phyloP scores from a whole-genome alignment of 495 filamentous ascomycete genomes.

The Oleoguttula mirabilis region DNA sequence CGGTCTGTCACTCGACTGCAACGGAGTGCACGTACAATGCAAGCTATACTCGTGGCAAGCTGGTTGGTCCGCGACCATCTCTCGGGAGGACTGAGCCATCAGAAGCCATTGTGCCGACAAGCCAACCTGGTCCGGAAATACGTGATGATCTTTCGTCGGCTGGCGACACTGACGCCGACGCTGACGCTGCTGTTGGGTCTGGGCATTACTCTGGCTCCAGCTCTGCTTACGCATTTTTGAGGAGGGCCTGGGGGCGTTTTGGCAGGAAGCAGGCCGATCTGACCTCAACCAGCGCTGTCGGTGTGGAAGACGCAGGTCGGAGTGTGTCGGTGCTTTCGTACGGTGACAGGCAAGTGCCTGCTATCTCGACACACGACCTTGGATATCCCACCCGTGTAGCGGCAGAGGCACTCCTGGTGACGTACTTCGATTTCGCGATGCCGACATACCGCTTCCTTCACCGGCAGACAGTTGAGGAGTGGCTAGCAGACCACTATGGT shows the following conservation, averaged over 20 bases:
- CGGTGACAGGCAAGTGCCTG: slow-evolving; percentile 9
- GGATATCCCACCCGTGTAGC: not conserved
- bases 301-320: not conserved
- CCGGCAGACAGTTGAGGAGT: slow-evolving; percentile 3
- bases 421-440: slow-evolving; percentile 20
- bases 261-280: not conserved
- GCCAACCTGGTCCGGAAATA: not conserved
- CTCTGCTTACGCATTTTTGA: slow-evolving; percentile 10
- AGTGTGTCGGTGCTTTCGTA: slow-evolving; percentile 12
- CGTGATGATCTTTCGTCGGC: too few relatives aligned
- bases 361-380: not conserved
- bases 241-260: slow-evolving; percentile 15
- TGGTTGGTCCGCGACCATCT: not conserved
- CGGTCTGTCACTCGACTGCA: not conserved
- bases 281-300: too few relatives aligned
- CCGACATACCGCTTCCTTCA: slow-evolving; percentile 20
- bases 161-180: too few relatives aligned
- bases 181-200: not conserved
- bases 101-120: not conserved
- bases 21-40: slow-evolving; percentile 10
- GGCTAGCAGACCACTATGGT: slow-evolving; percentile 7
- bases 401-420: not conserved
- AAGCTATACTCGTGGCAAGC: slow-evolving; percentile 4
- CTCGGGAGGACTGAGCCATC: not conserved
- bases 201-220: slow-evolving; percentile 15